A percentile compares a stretch with the other conserved stretches of the same genome.
phyloP scores from a whole-genome alignment of 495 filamentous ascomycete genomes.

The Clohesyomyces aquaticus region DNA sequence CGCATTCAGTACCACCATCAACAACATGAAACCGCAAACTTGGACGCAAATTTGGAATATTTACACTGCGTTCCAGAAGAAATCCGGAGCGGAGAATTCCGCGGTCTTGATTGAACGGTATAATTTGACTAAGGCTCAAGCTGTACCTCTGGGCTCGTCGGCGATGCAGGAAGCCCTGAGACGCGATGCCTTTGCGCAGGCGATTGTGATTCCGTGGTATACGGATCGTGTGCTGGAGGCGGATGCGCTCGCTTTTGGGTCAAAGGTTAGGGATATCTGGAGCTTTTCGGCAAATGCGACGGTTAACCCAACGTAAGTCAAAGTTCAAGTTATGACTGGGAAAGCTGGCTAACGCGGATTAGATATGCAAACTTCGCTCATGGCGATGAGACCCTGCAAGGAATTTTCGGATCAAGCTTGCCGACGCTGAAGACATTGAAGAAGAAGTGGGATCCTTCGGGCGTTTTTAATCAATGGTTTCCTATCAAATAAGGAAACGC shows the following conservation, averaged over 20 bases:
- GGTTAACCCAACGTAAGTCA: constrained; percentile 5
- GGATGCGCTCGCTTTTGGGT: constrained; percentile 40
- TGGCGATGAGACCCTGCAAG: background rate
- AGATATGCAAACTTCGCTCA: constrained; percentile 40
- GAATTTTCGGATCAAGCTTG: background rate
- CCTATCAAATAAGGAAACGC: background rate
- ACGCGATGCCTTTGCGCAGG: constrained; percentile 40
- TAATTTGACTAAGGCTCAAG: constrained; percentile 5
- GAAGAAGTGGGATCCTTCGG: background rate
- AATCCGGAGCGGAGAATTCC: constrained; percentile 10
- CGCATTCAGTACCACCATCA: constrained; percentile 38
- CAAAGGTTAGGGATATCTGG: constrained; percentile 8
- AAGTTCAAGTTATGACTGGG: background rate
- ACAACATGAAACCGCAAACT: constrained; percentile 29
- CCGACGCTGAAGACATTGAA: background rate
- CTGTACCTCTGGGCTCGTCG: constrained; percentile 3
- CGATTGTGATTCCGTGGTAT: constrained; percentile 45
- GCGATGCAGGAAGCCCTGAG: constrained; percentile 21
- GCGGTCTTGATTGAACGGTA: constrained; percentile 21
- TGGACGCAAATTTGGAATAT: constrained; percentile 20
- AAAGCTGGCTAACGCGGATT: background rate
- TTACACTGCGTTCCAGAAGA: constrained; percentile 22
- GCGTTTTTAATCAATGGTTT: background rate
- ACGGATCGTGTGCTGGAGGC: constrained; percentile 35
- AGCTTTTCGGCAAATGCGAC: background rate